phyloP scores from a whole-genome alignment of 495 filamentous ascomycete genomes.

The Penicillium dipodomyicola region DNA sequence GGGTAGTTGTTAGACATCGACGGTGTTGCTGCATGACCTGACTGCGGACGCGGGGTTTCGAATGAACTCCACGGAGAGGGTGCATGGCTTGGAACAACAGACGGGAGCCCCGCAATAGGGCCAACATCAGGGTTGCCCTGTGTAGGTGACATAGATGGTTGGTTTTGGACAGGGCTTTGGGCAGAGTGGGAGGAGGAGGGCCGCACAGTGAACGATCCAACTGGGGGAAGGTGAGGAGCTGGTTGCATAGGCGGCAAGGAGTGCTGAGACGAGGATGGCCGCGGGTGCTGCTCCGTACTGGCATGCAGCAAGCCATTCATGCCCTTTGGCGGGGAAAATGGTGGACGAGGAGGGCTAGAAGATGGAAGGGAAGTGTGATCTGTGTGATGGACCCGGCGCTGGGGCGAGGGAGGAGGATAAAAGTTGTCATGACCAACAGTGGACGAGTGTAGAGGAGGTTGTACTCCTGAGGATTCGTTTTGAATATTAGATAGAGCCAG shows the following conservation, averaged over 20 bases:
- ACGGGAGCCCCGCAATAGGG: slow-evolving; percentile 46
- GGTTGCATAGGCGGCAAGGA: slow-evolving; percentile 33
- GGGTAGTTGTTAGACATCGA: slow-evolving; percentile 30
- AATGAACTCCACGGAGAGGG: slow-evolving; percentile 37
- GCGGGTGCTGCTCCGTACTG: slow-evolving; percentile 25
- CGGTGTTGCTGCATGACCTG: slow-evolving; percentile 23
- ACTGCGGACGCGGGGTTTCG: slow-evolving; percentile 35
- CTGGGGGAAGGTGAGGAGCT: slow-evolving; percentile 33
- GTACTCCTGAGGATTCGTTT: slow-evolving; percentile 21
- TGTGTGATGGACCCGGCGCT: slow-evolving; percentile 36
- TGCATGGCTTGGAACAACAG: slow-evolving; percentile 29
- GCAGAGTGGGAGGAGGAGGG: slow-evolving; percentile 49
- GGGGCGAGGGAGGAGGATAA: slow-evolving; percentile 40
- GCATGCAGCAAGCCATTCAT: slow-evolving; percentile 28
- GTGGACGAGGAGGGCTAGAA: slow-evolving; percentile 36
- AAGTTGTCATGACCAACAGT: slow-evolving; percentile 28
- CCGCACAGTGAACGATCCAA: slow-evolving; percentile 38
- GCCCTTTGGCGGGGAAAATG: slow-evolving; percentile 41
- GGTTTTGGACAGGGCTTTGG: slow-evolving; percentile 43
- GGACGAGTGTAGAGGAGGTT: slow-evolving; percentile 26
- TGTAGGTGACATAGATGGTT: slow-evolving; percentile 50
- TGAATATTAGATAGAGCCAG: slow-evolving; percentile 19
- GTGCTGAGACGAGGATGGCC: slow-evolving; percentile 28
- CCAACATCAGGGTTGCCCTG: slow-evolving; percentile 49
- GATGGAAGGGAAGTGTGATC: slow-evolving; percentile 25